Percentiles rank a stretch among this genome's conserved stretches.
phyloP scores from a whole-genome alignment of 78 protist genomes.

The Acrasis kona region DNA sequence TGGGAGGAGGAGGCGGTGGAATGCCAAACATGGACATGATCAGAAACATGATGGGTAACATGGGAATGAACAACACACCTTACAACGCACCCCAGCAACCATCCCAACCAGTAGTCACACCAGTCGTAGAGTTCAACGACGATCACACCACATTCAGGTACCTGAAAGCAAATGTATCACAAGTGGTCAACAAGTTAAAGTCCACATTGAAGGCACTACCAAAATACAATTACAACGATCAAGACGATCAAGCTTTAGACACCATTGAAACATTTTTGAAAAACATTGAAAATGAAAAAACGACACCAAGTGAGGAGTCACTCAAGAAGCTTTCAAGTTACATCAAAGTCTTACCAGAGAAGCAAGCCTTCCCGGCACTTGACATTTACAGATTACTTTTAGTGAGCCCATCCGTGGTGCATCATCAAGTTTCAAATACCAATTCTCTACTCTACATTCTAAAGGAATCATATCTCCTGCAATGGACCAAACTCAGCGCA shows the following conservation, averaged over 20 bases:
- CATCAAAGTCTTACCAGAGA: neutral
- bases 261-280: neutral
- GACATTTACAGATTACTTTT: neutral
- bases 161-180: neutral
- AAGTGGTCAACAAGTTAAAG: neutral
- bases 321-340: neutral
- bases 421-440: neutral
- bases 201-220: no score
- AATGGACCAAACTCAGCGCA: neutral
- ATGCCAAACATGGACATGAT: neutral
- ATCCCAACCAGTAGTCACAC: no score
- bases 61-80: no score
- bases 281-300: neutral
- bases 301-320: neutral
- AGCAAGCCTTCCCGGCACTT: neutral
- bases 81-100: no score
- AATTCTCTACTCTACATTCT: neutral
- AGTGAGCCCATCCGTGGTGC: neutral
- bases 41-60: neutral
- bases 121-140: no score
- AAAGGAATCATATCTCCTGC: neutral
- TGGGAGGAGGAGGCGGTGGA: neutral
- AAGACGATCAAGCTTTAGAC: neutral
- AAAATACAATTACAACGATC: neutral
- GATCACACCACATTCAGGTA: no score